Evolutionary conservation across 1,284 basidiomycete species (phyloP).

Genomic region (Ceratorhiza oryzae-sativae): DNA sequence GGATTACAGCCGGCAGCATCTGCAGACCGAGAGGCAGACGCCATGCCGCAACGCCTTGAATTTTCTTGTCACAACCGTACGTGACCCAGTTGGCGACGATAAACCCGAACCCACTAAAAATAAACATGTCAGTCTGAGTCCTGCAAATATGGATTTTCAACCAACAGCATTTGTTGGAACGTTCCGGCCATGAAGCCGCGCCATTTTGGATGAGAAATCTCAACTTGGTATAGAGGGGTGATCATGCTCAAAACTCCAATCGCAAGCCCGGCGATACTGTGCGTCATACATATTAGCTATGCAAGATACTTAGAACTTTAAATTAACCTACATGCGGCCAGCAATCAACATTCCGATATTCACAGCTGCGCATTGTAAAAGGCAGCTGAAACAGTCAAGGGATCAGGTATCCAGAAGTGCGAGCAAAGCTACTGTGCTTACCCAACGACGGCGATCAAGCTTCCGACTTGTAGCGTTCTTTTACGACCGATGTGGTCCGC

Average conservation of each 20-base stretch:
- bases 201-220: conserved; percentile 81
- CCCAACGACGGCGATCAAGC: conserved; percentile 24
- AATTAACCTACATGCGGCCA: conserved; percentile 21
- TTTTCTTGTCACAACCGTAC: conserved; percentile 65
- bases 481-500: conserved; percentile 31
- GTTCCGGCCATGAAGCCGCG: conserved; percentile 80
- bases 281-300: background rate
- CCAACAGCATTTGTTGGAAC: conserved; percentile 64
- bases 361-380: conserved; percentile 27
- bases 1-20: conserved; percentile 72
- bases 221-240: conserved; percentile 78
- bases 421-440: background rate
- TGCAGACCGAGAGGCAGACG: conserved; percentile 78
- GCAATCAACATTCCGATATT: conserved; percentile 32
- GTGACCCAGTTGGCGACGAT: conserved; percentile 31
- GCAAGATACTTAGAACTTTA: background rate
- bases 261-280: conserved; percentile 68
- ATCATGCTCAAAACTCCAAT: conserved; percentile 78
- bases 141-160: conserved; percentile 49
- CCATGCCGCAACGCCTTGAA: conserved; percentile 70
- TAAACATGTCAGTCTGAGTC: background rate
- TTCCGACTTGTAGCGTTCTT: conserved; percentile 21
- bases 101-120: conserved; percentile 29
- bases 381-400: background rate
- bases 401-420: background rate